Evolutionary conservation across 345 rosid species (phyloP), one percentile per base, ranked within the genome.

Genomic region (Populus ilicifolia): DNA sequence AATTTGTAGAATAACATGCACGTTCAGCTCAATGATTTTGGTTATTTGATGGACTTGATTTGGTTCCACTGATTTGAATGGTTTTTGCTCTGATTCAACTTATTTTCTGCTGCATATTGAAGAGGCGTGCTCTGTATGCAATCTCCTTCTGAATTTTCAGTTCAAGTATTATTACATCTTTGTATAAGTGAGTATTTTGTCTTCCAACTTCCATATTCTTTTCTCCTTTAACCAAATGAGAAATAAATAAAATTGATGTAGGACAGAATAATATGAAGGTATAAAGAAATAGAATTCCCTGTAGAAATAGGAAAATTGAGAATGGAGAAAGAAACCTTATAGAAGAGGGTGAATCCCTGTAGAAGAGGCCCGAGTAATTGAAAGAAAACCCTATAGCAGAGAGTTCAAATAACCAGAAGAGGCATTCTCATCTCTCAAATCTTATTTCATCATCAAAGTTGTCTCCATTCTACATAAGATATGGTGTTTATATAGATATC

Each of bases 1-100:
- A n/a, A 48, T 13, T 75, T 73, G 80, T 65, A 50, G 81, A 76
- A 81, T 70, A 76, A 79, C 48, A 29, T 56, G 44, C 84, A 61
- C 70, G 67, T 78, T 68, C 52, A 35, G 44, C 74, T 72, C 38
- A 43, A 36, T 65, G 62, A 33, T 70, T 39, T 75, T 71, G 5
- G 75, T 67, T 25, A 65, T 33, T 69, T n/a, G 75, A 65, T 54
- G 61, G 72, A 67, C 66, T 59, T 29, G 38, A 43, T 52, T 70
- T 61, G 79, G 50, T 39, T 73, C 71, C 52, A 52, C 59, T 41
- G 10, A 52, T 44, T 52, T 52, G 18, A 18, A 54, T 73, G 9
- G 10, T 56, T 35, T 67, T 67, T 35, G 18, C 27, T 44, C 38
- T 38, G 56, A 9, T 62, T 14, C 25, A 20, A 35, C 35, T 30